Evolutionary conservation across 2,329 filamentous ascomycete genomes (phyloP), one percentile per base, ranked within the genome.

Genomic region (Pochonia chlamydosporia): DNA sequence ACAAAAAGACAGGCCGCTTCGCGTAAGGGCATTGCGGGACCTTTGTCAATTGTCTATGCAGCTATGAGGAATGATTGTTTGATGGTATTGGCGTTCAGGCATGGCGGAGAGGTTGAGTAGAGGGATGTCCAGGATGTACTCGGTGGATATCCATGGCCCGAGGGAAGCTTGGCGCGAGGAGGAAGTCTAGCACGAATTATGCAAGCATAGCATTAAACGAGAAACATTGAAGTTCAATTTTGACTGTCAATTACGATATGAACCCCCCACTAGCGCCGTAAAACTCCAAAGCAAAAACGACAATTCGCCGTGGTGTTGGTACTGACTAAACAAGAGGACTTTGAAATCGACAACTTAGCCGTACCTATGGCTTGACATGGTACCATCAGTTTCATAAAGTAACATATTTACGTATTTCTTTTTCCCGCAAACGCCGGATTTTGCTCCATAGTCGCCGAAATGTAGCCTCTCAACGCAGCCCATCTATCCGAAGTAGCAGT

Each of bases 361-460:
- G 18, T 21, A 7, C 5, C 33, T 36, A 39, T 39, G 3, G 11
- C 18, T 9, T 23, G 18, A 18, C 20, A 23, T 23, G 35, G 10
- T 23, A 39, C 23, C 35, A 14, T 39, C 21, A 39, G 23, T 8
- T 39, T 39, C 35, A 14, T 39, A 39, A 39, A 39, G n/a, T 39
- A n/a, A n/a, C n/a, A n/a, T n/a, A n/a, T n/a, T 24, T 3, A 31
- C 23, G 5, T 25, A 3, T 42, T 16, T 44, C 40, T 43, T 47
- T 64, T 61, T 18, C 48, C 55, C 18, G 51, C 49, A 56, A 95
- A 95, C 3, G 85, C 87, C 13, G 85, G 81, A 57, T 92, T 92
- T 66, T 89, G 86, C 69, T 96, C 89, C 83, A 96, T 89, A 1
- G 89, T 96, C 36, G 84, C 78, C 2, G 87, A 85, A 44, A 96